These are phyloP conservation scores for Paulownia fortunei DNA, from an alignment of 257 asterid genomes.

Conservation along the genomic window DNA sequence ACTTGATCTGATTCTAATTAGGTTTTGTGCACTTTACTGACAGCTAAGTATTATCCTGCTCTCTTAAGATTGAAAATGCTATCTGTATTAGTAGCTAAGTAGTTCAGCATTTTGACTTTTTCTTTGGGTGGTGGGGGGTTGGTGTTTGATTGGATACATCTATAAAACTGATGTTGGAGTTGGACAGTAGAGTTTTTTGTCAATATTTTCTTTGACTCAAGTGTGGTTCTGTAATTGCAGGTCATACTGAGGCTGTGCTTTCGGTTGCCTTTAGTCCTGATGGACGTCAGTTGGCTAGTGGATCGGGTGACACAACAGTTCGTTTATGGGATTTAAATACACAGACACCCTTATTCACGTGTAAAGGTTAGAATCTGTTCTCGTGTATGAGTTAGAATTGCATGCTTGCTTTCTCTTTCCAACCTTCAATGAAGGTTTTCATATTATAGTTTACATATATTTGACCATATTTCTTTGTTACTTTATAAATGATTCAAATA, in stretches of 20 bases:
- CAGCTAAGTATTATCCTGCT: not conserved
- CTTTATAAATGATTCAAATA: not conserved
- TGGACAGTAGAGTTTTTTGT: not conserved
- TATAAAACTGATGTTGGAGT: not conserved
- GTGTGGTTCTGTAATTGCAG: conserved; percentile 46
- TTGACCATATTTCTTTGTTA: not conserved
- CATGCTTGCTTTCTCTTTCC: conserved; percentile 5
- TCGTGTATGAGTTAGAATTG: conserved; percentile 10
- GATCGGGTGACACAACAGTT: conserved; percentile 96
- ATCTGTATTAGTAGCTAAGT: not conserved
- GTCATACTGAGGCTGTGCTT: conserved; percentile 94
- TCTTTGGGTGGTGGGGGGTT: not conserved
- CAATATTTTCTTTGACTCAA: not conserved
- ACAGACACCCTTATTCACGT: conserved; percentile 89
- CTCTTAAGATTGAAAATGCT: not conserved
- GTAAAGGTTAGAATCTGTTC: conserved; percentile 64
- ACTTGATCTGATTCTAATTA: not conserved
- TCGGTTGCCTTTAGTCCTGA: conserved; percentile 97
- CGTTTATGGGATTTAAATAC: conserved; percentile 95
- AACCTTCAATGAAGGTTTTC: not conserved
- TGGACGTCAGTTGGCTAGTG: conserved; percentile 92
- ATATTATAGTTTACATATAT: not conserved
- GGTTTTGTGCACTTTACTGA: not conserved
- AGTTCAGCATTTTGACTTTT: not conserved
- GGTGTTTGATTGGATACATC: not conserved